Base-by-base conservation (phyloP, 2,329 filamentous ascomycete genomes). In the Stachybotrys chlorohalonatus region DNA sequence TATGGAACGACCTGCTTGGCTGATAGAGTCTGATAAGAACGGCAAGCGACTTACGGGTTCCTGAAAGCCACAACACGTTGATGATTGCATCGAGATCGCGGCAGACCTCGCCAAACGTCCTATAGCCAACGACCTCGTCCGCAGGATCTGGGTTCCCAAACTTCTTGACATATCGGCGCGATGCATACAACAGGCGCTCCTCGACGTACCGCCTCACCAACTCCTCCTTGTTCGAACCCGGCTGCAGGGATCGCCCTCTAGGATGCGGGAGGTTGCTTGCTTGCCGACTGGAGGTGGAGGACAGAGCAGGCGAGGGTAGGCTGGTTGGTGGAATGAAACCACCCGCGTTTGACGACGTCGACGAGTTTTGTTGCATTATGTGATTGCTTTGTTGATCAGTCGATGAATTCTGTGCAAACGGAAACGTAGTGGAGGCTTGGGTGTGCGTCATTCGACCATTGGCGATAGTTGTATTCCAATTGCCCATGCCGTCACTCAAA, bases 51-150 rank as follows among this genome's bases (percentile, higher is more conserved):
- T 67, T 76, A 91, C 90, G 90, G 24, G 92, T 96, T 9, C 88
- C 90, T 32, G 86, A 90, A 24, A 90, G 80, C 93, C 93, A 97
- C 6, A 96, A 72, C 7, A 95, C 80, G 68, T 95, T 87, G 15
- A 95, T 73, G 11, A 96, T 67, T 6, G 78, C 77, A 54, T 92
- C 87, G 1, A 95, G 70, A 64, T 96, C 90, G 55, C 75, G 81
- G 53, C 83, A 89, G 5, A 90, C 80, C 64, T 92, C 86, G 52
- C 74, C 76, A 67, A 93, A 88, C 52, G 71, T 81, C 53, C 75
- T 69, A 64, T 83, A 84, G 24, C 80, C 81, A 2, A 73, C 66
- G 2, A 80, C 69, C 11, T 75, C 70, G 55, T 82, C 79, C 5
- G 63, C 71, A 3, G 72, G 71, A 45, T 76, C 72, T 0, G 72